phyloP scores from a whole-genome alignment of 805 yeast species.

The Myxozyma nipponensis region DNA sequence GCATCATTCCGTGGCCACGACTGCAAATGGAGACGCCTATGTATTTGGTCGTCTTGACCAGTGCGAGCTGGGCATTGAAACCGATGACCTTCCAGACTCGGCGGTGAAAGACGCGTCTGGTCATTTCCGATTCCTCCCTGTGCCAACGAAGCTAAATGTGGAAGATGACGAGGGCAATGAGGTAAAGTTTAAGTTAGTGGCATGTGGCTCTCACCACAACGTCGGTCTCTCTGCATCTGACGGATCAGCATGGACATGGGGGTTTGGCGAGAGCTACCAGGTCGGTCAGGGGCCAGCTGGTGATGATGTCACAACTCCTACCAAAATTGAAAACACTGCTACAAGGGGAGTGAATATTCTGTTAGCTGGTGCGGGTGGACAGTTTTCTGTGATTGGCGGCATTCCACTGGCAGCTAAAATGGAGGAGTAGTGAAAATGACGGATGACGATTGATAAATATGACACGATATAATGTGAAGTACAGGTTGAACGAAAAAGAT shows the following conservation, averaged over 20 bases:
- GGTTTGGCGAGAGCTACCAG: slow-evolving; percentile 95
- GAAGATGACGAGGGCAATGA: slow-evolving; percentile 34
- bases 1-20: slow-evolving; percentile 81
- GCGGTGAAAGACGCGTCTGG: slow-evolving; percentile 78
- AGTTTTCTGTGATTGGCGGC: slow-evolving; percentile 88
- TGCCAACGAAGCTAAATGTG: slow-evolving; percentile 62
- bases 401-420: slow-evolving; percentile 29
- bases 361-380: slow-evolving; percentile 91
- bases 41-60: slow-evolving; percentile 91
- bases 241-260: slow-evolving; percentile 93
- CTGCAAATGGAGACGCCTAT: slow-evolving; percentile 67
- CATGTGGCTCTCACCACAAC: slow-evolving; percentile 91
- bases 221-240: slow-evolving; percentile 70
- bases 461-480: too few relatives aligned
- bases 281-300: slow-evolving; percentile 87
- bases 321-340: slow-evolving; percentile 90
- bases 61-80: slow-evolving; percentile 83
- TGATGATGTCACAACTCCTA: slow-evolving; percentile 84
- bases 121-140: slow-evolving; percentile 72
- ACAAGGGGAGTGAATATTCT: slow-evolving; percentile 71
- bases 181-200: slow-evolving; percentile 42
- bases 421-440: neutral
- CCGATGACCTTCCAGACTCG: slow-evolving; percentile 60
- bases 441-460: too few relatives aligned
- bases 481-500: neutral